Conservation (phyloP, 2,329 filamentous ascomycete genomes). For the Exophiala dermatitidis region DNA sequence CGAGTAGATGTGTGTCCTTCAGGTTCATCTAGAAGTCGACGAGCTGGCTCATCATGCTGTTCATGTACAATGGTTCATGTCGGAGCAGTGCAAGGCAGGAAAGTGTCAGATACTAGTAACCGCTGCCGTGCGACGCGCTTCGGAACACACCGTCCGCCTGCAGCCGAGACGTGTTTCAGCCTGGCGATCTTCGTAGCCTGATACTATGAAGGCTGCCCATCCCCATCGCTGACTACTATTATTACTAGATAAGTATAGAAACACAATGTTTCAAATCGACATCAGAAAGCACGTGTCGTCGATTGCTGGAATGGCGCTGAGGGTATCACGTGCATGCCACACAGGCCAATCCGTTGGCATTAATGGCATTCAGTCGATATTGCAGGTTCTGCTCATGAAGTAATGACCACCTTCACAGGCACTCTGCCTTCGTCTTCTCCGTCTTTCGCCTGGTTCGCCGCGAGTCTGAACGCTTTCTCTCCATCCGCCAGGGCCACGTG, state of each 20-base stretch:
- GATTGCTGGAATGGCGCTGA: no score
- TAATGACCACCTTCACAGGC: constrained; percentile 48
- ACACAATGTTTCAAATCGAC: no score
- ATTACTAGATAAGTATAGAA: no score
- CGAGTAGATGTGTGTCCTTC: no score
- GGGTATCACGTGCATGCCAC: no score
- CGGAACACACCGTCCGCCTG: not conserved
- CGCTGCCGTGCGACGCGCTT: not conserved
- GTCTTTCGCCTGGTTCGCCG: constrained; percentile 43
- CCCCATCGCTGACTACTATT: no score
- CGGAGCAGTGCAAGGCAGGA: not conserved
- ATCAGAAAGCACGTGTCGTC: no score
- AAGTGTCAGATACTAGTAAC: not conserved
- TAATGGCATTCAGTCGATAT: no score
- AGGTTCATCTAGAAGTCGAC: no score
- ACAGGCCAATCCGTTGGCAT: no score
- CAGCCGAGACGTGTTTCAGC: not conserved
- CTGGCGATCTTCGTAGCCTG: not conserved
- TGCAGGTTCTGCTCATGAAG: constrained; percentile 8
- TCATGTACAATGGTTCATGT: not conserved
- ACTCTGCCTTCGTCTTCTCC: constrained; percentile 46
- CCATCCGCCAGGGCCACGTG: constrained; percentile 43
- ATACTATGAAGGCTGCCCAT: no score
- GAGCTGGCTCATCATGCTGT: no score
- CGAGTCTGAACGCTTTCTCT: constrained; percentile 42